Evolutionary conservation across 768 basidiomycete species (phyloP), one percentile per base, ranked within the genome.

Genomic region (Plicaturopsis crispa): DNA sequence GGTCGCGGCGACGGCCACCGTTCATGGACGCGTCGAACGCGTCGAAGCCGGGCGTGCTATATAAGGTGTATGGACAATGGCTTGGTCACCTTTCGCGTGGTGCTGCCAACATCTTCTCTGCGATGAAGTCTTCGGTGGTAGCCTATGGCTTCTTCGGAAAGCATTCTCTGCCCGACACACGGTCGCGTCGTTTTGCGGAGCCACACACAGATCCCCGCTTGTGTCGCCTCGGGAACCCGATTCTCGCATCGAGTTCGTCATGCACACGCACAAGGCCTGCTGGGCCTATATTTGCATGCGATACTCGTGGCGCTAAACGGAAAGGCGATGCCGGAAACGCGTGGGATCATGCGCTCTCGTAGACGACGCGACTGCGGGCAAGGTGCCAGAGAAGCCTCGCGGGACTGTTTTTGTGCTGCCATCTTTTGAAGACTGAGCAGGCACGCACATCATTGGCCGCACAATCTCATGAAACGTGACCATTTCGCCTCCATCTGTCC

Each of bases 61-160:
- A 37, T 41, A 32, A 16, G 40, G 34, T 35, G 40, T 22, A 36
- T 19, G 33, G 31, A 44, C 23, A 36, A 39, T 14, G 16, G 40
- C 10, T 23, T 41, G 30, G 33, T 33, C 44, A 49, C 45, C 39
- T 34, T 35, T 43, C 20, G 32, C 38, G 28, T 13, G 35, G 41
- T 36, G 48, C 36, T 45, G 39, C n/a, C 44, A 41, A 52, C 48
- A 20, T 31, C 57, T 60, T 41, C 42, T 53, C 59, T 56, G 59
- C 59, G n/a, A 60, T 62, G 75, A 78, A 47, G 47, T 61, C 57
- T 46, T 42, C 44, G 42, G 42, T 34, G 40, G 35, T 40, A 45
- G 53, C 52, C 60, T 51, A 67, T 63, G 65, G 68, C 66, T 38
- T 69, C 70, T 76, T 54, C 76, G 66, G 76, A 72, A 75, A 55